Evolutionary conservation across 768 basidiomycete genomes (phyloP).

Genomic region (Mycena maculata): DNA sequence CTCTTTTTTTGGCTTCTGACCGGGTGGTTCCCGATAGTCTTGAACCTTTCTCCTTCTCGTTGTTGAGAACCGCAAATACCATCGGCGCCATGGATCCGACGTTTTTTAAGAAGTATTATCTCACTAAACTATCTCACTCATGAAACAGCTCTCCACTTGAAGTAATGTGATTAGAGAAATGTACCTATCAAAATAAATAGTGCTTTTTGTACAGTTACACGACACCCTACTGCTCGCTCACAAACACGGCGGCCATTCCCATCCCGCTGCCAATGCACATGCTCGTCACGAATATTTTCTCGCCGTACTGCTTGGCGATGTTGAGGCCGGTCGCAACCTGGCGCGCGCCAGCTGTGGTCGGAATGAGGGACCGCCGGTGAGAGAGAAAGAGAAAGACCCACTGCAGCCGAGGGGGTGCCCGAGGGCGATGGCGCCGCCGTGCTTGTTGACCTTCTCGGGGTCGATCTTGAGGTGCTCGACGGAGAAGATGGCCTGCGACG

Average conservation of each 20-base stretch:
- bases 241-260: slow-evolving; percentile 91
- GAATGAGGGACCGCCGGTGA: slow-evolving; percentile 14
- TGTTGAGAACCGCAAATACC: too few species aligned
- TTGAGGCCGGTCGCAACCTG: slow-evolving; percentile 89
- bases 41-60: too few species aligned
- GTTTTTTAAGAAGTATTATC: too few species aligned
- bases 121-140: too few species aligned
- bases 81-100: too few species aligned
- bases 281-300: slow-evolving; percentile 85
- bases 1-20: too few species aligned
- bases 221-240: slow-evolving; percentile 78
- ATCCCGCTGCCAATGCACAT: slow-evolving; percentile 95
- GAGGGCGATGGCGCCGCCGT: slow-evolving; percentile 90
- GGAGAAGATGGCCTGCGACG: slow-evolving; percentile 82
- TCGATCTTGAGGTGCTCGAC: slow-evolving; percentile 77
- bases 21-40: too few species aligned
- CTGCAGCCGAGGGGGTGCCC: slow-evolving; percentile 91
- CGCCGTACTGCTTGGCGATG: slow-evolving; percentile 81
- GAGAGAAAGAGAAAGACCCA: slow-evolving; percentile 50
- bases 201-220: not conserved
- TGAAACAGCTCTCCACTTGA: too few species aligned
- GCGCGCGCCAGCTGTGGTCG: slow-evolving; percentile 74
- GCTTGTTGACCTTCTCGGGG: slow-evolving; percentile 83
- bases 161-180: not conserved
- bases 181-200: slow-evolving; percentile 6